Base-by-base conservation (phyloP, 1,139 yeast species). In the Kurtzmaniella quercitrusa region DNA sequence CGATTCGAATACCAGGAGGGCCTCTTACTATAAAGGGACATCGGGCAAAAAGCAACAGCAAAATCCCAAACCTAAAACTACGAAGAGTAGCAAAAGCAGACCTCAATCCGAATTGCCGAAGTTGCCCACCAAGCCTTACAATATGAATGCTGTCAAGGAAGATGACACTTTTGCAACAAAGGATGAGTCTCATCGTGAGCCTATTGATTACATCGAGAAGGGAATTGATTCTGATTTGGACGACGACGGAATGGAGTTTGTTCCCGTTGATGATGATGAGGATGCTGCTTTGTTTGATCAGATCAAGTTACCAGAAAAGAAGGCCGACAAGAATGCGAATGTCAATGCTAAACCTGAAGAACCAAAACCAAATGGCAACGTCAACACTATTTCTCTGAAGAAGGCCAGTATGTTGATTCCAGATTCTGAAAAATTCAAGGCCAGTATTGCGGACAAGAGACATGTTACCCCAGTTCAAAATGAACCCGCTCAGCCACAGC, bases 281-380 rank as follows among this genome's bases (percentile, higher is more conserved):
- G 63, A 59, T 18, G 61, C 61, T 36, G 66, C 66, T 24, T 64
- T 70, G 12, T 73, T 73, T 52, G 77, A 71, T 40, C 66, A 67
- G 46, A 73, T 73, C 49, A 73, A 72, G 52, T 59, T 73, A 46
- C 79, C 79, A 8, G 64, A 67, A 23, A 61, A 61, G 3, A 33
- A 33, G 29, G 38, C 44, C 18, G 41, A 44, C 16, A 43, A 44
- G 37, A 44, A 47, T 14, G 45, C 17, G 37, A 41, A 37, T 42
- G 37, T 23, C 41, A 34, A 36, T 41, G 40, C n/a, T 27, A 47
- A 2, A 58, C n/a, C n/a, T n/a, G 56, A 43, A 47, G 56, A 9
- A 58, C 16, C 16, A 14, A 16, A 9, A 14, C 14, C 36, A 14
- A 15, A 31, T 8, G 17, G 36, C 16, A 16, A 27, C 10, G n/a